These are phyloP conservation scores for Taphrina communis DNA, from an alignment of 1,139 yeast genomes.

Conservation along the genomic window DNA sequence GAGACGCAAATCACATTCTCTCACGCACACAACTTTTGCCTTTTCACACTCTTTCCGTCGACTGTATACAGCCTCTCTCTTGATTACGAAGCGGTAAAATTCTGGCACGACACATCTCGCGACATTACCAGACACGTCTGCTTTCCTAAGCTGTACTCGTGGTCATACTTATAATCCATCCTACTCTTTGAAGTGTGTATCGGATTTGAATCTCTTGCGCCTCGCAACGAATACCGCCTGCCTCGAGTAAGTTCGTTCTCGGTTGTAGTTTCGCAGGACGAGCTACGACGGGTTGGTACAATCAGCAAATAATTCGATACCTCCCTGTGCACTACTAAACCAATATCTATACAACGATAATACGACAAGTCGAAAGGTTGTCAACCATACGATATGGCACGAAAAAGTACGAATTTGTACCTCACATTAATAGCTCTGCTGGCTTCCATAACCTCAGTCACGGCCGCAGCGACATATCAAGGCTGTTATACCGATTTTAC, in stretches of 20 bases:
- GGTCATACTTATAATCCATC: too few species aligned
- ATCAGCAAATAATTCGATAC: too few species aligned
- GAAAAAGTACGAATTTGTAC: not conserved
- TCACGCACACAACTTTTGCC: not conserved
- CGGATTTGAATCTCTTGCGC: too few species aligned
- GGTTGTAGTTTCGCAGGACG: slow-evolving; percentile 7
- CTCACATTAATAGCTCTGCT: not conserved
- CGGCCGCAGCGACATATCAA: slow-evolving; percentile 11
- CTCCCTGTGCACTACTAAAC: too few species aligned
- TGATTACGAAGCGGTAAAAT: too few species aligned
- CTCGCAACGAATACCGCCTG: too few species aligned
- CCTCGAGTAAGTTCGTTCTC: not conserved
- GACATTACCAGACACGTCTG: too few species aligned
- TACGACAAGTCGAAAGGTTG: not conserved
- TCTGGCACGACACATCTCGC: too few species aligned
- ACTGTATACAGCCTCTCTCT: too few species aligned
- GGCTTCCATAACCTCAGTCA: not conserved
- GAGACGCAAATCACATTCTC: too few species aligned
- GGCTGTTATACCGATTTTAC: slow-evolving; percentile 31
- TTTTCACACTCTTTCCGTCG: not conserved
- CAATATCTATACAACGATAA: not conserved
- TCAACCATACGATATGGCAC: not conserved
- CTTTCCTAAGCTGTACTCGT: too few species aligned
- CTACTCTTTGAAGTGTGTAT: too few species aligned
- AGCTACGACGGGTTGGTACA: not conserved